phyloP scores from a whole-genome alignment of 352 stramenopile species.

The Globisporangium polare region DNA sequence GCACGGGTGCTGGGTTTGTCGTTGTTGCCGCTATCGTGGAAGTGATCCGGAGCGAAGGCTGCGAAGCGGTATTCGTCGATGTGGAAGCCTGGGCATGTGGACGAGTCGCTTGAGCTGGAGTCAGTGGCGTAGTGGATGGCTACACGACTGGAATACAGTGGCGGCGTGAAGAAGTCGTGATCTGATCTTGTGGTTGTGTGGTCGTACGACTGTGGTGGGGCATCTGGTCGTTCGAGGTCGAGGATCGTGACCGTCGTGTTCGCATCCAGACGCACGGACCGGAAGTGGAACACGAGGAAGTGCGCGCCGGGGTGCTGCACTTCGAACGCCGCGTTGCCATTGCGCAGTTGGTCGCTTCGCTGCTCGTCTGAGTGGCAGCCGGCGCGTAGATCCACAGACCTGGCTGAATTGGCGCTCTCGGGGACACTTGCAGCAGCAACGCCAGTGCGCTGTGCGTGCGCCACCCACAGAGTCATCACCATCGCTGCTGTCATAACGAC shows the following conservation, averaged over 20 bases:
- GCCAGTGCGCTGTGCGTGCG: neutral
- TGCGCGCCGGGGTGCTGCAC: conserved; percentile 23
- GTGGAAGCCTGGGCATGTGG: conserved; percentile 25
- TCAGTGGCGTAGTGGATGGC: conserved; percentile 19
- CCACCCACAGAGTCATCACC: neutral
- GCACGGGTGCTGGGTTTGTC: neutral
- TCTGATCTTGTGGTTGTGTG: neutral
- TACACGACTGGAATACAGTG: conserved; percentile 11
- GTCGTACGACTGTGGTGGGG: neutral
- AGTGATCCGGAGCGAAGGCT: neutral
- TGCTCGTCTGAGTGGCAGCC: neutral
- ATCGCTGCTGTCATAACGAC: neutral
- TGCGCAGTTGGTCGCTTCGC: neutral
- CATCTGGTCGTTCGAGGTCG: conserved; percentile 1
- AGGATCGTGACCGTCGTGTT: conserved; percentile 19
- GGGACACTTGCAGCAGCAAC: neutral
- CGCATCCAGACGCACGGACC: conserved; percentile 19
- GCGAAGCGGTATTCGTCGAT: conserved; percentile 36
- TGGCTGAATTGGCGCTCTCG: neutral
- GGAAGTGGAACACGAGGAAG: conserved; percentile 36
- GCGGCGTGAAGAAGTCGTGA: conserved; percentile 19
- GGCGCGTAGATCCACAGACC: neutral
- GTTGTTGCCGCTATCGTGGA: conserved; percentile 1
- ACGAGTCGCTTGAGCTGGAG: neutral
- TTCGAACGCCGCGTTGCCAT: conserved; percentile 11